Evolutionary conservation across 441 rosid genomes (phyloP).

Genomic region (Gossypium trilobum): DNA sequence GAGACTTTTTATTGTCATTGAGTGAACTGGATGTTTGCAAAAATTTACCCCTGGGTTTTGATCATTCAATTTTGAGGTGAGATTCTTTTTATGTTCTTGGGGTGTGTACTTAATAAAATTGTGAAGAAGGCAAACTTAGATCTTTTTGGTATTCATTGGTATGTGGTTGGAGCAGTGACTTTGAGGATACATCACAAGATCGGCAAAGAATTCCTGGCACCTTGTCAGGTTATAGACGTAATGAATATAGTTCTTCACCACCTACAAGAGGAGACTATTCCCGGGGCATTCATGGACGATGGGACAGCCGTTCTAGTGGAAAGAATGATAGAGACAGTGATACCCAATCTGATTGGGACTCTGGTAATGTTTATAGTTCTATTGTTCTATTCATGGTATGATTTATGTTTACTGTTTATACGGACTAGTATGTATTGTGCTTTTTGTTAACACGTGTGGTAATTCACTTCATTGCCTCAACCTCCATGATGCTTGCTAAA

Average conservation of each 20-base stretch:
- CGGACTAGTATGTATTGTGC: not conserved
- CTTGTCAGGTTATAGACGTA: constrained; percentile 49
- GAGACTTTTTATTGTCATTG: constrained; percentile 61
- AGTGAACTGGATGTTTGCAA: constrained; percentile 68
- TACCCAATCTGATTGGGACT: constrained; percentile 63
- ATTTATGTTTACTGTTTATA: not conserved
- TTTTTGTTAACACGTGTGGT: not conserved
- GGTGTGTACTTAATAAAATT: not conserved
- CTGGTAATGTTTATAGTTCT: constrained; percentile 39
- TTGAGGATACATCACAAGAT: constrained; percentile 58
- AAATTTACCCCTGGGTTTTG: constrained; percentile 54
- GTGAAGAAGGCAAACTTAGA: not conserved
- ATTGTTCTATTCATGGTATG: not conserved
- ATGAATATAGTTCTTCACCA: constrained; percentile 84
- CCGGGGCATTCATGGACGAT: constrained; percentile 59
- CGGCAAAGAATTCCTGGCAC: constrained; percentile 51
- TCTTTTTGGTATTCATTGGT: constrained; percentile 10
- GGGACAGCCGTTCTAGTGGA: constrained; percentile 81
- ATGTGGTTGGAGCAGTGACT: constrained; percentile 40
- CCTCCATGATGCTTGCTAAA: not conserved
- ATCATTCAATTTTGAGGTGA: constrained; percentile 55
- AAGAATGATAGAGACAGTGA: constrained; percentile 70
- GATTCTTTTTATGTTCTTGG: not conserved
- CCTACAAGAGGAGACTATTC: constrained; percentile 75
- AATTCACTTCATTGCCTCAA: constrained; percentile 1